phyloP scores from a whole-genome alignment of 371 early-diverging fungal species.

The Circinella umbellata region DNA sequence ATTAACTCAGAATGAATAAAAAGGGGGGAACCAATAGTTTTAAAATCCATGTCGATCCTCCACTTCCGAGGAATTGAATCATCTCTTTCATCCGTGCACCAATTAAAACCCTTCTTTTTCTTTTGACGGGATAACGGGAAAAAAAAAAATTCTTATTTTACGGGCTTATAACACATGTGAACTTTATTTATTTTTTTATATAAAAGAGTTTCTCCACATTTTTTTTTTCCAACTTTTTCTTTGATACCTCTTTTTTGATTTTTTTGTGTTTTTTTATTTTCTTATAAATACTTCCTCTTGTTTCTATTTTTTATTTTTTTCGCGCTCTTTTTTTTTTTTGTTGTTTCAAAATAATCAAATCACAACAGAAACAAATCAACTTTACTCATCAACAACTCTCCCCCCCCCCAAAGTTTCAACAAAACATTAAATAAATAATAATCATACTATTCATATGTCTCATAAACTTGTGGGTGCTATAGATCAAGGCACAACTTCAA shows the following conservation, averaged over 20 bases:
- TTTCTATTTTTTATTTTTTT: not conserved
- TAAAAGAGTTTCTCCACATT: conserved; percentile 13
- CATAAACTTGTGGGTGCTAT: conserved; percentile 80
- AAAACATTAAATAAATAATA: too few relatives aligned
- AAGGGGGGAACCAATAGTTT: not conserved
- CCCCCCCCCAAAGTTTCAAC: too few relatives aligned
- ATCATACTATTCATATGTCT: conserved; percentile 6
- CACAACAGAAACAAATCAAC: too few relatives aligned
- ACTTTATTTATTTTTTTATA: not conserved
- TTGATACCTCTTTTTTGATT: conserved; percentile 14
- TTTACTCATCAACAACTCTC: too few relatives aligned
- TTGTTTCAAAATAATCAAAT: not conserved
- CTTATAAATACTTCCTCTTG: not conserved
- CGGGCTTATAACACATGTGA: conserved; percentile 14
- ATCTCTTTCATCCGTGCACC: conserved; percentile 1
- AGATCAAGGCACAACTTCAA: conserved; percentile 93
- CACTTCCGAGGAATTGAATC: conserved; percentile 14
- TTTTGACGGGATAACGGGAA: not conserved
- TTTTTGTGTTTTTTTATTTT: too few relatives aligned
- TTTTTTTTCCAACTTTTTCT: conserved; percentile 8
- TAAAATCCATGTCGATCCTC: not conserved
- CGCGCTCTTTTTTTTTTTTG: not conserved
- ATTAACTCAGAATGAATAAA: not conserved
- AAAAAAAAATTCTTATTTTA: not conserved
- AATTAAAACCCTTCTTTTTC: conserved; percentile 1